Evolutionary conservation across 2,329 filamentous ascomycete genomes (phyloP).

Genomic region (Aspergillus ochraceus): DNA sequence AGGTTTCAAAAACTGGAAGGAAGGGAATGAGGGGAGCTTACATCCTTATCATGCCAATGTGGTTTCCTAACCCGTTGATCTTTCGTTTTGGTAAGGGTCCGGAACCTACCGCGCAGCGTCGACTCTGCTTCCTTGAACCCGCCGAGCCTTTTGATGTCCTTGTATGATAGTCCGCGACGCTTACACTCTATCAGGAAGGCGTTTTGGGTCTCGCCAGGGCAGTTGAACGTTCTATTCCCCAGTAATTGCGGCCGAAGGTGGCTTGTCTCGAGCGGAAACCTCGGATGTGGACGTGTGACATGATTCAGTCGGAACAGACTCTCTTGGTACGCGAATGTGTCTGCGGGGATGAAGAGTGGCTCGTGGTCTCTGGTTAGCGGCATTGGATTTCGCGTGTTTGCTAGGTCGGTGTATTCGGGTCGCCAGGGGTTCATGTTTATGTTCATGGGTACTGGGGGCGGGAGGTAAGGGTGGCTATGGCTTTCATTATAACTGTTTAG

Average conservation of each 20-base stretch:
- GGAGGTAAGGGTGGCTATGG: background rate
- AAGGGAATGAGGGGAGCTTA: constrained; percentile 28
- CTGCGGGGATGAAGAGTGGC: background rate
- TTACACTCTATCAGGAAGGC: constrained; percentile 44
- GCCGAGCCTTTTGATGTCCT: constrained; percentile 46
- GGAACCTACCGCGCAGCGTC: constrained; percentile 48
- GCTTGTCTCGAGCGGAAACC: background rate
- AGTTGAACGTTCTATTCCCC: constrained; percentile 9
- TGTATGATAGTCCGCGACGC: constrained; percentile 46
- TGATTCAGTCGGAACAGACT: background rate
- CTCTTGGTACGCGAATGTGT: background rate
- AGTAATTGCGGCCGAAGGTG: background rate
- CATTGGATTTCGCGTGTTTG: background rate
- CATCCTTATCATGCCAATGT: constrained; percentile 44
- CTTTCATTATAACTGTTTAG: background rate
- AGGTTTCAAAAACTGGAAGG: background rate
- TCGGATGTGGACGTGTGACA: background rate
- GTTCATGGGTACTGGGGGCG: background rate
- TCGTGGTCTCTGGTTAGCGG: background rate
- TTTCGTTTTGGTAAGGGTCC: constrained; percentile 48
- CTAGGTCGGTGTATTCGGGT: background rate
- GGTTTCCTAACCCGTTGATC: constrained; percentile 48
- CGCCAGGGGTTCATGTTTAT: background rate
- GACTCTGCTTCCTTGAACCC: constrained; percentile 49
- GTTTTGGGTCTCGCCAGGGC: constrained; percentile 32